These are phyloP conservation scores for Candida nitratophila DNA, from an alignment of 805 yeast species.

Conservation along the genomic window DNA sequence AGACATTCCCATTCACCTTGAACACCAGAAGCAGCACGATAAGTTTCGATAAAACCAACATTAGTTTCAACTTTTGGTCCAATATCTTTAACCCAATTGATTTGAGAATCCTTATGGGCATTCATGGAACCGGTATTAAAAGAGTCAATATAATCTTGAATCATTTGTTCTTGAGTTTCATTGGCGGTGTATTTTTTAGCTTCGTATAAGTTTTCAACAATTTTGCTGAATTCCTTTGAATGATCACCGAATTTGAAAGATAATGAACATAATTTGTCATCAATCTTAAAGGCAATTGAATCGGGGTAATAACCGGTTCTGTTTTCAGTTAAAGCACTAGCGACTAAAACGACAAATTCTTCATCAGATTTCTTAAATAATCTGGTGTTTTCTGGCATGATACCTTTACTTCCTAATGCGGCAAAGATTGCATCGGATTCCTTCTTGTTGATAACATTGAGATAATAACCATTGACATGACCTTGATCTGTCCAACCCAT, in stretches of 20 bases:
- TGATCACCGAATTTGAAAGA: constrained; percentile 75
- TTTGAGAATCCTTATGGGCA: constrained; percentile 80
- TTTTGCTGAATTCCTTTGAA: constrained; percentile 50
- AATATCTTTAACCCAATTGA: constrained; percentile 80
- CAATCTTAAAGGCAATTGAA: constrained; percentile 29
- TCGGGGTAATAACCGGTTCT: constrained; percentile 53
- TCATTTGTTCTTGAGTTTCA: constrained; percentile 61
- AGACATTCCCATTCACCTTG: constrained; percentile 93
- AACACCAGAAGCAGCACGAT: constrained; percentile 87
- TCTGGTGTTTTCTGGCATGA: constrained; percentile 78
- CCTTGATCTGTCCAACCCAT: constrained; percentile 78
- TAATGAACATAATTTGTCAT: constrained; percentile 35
- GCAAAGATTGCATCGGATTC: constrained; percentile 65
- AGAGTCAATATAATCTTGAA: constrained; percentile 58
- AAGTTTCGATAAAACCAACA: constrained; percentile 88
- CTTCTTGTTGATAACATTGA: constrained; percentile 42
- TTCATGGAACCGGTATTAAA: constrained; percentile 78
- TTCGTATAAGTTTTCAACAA: constrained; percentile 45
- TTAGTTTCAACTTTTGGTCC: constrained; percentile 76
- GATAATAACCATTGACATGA: constrained; percentile 69
- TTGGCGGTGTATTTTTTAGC: constrained; percentile 67
- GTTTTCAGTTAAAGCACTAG: constrained; percentile 51
- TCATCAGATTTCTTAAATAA: constrained; percentile 46
- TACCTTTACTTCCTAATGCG: constrained; percentile 53
- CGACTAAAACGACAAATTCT: constrained; percentile 56